phyloP scores from a whole-genome alignment of 2,329 filamentous ascomycete species.

The Calonectria montana region DNA sequence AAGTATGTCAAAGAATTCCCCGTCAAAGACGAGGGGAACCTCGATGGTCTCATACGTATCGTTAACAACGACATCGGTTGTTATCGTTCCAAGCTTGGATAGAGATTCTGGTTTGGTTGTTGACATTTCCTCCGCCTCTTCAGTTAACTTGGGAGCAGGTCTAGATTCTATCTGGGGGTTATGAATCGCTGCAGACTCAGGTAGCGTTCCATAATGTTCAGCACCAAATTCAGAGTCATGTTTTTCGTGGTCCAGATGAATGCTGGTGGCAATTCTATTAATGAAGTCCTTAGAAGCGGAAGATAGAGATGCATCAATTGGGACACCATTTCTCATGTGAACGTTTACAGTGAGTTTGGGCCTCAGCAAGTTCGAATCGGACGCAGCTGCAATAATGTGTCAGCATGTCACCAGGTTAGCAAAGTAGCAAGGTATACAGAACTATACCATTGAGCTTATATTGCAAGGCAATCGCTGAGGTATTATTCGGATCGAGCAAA shows the following conservation, averaged over 20 bases:
- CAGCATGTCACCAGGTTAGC: background rate
- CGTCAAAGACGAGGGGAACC: constrained; percentile 80
- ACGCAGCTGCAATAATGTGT: constrained; percentile 44
- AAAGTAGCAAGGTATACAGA: background rate
- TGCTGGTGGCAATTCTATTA: constrained; percentile 66
- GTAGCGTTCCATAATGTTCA: constrained; percentile 9
- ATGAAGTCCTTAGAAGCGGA: constrained; percentile 73
- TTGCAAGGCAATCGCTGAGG: constrained; percentile 59
- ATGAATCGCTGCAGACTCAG: constrained; percentile 17
- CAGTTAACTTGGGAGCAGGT: background rate
- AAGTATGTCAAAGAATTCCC: constrained; percentile 82
- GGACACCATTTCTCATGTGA: constrained; percentile 72
- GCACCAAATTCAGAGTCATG: background rate
- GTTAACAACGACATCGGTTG: background rate
- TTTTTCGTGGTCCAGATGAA: constrained; percentile 36
- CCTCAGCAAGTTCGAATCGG: constrained; percentile 61
- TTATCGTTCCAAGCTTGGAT: background rate
- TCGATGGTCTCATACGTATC: constrained; percentile 63
- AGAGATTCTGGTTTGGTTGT: background rate
- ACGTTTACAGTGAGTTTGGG: constrained; percentile 79
- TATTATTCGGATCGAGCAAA: constrained; percentile 66
- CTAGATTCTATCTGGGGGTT: background rate
- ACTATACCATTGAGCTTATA: constrained; percentile 66
- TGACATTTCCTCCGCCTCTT: background rate
- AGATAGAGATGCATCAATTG: constrained; percentile 76